Conservation (phyloP, 2,329 filamentous ascomycete species). For the Aspergillus pseudoviridinutans region DNA sequence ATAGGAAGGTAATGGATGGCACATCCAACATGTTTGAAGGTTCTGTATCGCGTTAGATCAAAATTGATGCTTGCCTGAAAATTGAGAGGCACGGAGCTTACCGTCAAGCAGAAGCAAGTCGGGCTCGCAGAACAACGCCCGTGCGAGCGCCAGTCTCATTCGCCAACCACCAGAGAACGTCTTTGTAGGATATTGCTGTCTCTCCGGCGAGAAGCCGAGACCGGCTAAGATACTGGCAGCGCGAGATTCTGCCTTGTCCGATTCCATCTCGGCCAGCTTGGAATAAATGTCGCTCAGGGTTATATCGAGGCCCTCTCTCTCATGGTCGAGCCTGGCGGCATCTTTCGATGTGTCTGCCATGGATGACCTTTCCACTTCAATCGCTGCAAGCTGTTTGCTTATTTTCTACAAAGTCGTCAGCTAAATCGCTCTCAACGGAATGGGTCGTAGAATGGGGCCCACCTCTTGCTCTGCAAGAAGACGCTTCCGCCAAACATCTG, state of each 20-base stretch:
- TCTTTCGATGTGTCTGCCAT: conserved; percentile 91
- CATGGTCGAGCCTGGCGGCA: conserved; percentile 76
- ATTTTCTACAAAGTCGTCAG: conserved; percentile 57
- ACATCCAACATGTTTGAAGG: conserved; percentile 99
- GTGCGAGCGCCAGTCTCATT: conserved; percentile 91
- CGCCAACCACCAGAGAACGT: conserved; percentile 99
- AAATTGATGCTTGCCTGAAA: not conserved
- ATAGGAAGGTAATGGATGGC: conserved; percentile 97
- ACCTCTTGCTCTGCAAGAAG: conserved; percentile 82
- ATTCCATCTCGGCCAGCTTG: conserved; percentile 97
- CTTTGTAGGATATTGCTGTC: conserved; percentile 89
- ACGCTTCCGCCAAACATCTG: conserved; percentile 97
- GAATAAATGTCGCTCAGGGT: conserved; percentile 86
- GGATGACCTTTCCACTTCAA: conserved; percentile 72
- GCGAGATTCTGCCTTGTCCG: conserved; percentile 93
- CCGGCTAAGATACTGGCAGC: conserved; percentile 95
- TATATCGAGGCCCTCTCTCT: conserved; percentile 84
- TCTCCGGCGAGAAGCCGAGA: conserved; percentile 90
- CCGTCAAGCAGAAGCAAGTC: conserved; percentile 88
- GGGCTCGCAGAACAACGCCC: conserved; percentile 96
- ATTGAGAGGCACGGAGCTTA: conserved; percentile 19
- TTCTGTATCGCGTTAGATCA: conserved; percentile 51
- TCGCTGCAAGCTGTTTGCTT: conserved; percentile 64
- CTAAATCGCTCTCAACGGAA: not conserved
- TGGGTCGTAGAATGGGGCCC: conserved; percentile 30